phyloP scores from a whole-genome alignment of 768 basidiomycete species.

The Naganishia vaughanmartiniae region DNA sequence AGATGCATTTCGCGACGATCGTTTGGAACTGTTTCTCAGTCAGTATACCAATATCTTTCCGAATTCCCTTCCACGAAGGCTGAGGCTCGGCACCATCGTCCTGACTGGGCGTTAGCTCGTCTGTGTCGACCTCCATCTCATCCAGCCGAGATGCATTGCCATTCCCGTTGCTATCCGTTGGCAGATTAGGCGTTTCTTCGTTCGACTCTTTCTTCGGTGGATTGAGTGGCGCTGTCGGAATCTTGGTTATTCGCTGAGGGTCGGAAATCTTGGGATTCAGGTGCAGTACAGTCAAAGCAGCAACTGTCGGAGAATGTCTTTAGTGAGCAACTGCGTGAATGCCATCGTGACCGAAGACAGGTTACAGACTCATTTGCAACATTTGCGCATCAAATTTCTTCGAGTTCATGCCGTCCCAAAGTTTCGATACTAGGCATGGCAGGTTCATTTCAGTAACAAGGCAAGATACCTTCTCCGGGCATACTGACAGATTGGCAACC shows the following conservation, averaged over 20 bases:
- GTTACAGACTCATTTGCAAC: slow-evolving; percentile 63
- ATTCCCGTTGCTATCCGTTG: slow-evolving; percentile 60
- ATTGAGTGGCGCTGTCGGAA: slow-evolving; percentile 43
- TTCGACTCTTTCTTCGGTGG: slow-evolving; percentile 25
- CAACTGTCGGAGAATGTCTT: slow-evolving; percentile 49
- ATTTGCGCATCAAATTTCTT: slow-evolving; percentile 87
- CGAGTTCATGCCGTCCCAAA: slow-evolving; percentile 86
- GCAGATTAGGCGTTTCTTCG: neutral
- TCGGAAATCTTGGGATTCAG: slow-evolving; percentile 73
- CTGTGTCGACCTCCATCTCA: slow-evolving; percentile 30
- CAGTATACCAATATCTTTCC: slow-evolving; percentile 68
- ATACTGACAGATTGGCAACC: slow-evolving; percentile 64
- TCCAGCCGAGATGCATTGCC: slow-evolving; percentile 59
- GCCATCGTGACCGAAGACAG: neutral
- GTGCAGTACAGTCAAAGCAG: slow-evolving; percentile 74
- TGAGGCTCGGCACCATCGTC: slow-evolving; percentile 40
- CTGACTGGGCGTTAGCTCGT: slow-evolving; percentile 27
- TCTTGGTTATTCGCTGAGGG: slow-evolving; percentile 63
- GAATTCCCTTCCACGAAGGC: slow-evolving; percentile 48
- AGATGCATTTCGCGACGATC: slow-evolving; percentile 83
- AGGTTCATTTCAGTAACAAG: slow-evolving; percentile 55
- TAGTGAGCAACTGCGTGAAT: neutral
- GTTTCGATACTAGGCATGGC: slow-evolving; percentile 60
- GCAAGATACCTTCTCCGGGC: neutral
- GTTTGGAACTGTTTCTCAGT: slow-evolving; percentile 78